phyloP scores from a whole-genome alignment of 805 yeast genomes.

The Schizosaccharomyces cryophilus region DNA sequence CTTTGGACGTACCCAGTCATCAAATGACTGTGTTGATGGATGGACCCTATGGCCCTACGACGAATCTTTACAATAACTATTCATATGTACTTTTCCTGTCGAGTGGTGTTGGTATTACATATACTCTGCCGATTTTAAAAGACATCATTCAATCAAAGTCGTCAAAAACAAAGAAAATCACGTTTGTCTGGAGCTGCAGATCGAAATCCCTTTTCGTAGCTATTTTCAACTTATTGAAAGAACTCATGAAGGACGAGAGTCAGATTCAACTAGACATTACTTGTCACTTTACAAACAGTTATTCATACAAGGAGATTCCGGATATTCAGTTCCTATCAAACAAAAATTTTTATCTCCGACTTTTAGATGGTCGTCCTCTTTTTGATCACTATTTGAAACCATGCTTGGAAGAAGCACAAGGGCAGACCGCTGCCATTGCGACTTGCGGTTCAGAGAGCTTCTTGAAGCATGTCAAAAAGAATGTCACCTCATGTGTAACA shows the following conservation, averaged over 20 bases:
- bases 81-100: conserved; percentile 21
- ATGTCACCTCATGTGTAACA: neutral
- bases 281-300: neutral
- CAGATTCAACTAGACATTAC: neutral
- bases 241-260: neutral
- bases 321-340: neutral
- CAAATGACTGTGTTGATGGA: neutral
- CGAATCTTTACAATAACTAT: neutral
- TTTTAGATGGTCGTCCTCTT: neutral
- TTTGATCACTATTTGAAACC: neutral
- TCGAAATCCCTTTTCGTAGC: neutral
- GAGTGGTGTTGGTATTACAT: conserved; percentile 59
- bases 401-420: neutral
- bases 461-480: neutral
- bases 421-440: neutral
- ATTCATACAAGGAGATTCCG: neutral
- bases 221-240: neutral
- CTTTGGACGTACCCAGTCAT: neutral
- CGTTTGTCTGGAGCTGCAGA: neutral
- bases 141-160: neutral
- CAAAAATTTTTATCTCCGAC: neutral
- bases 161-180: neutral
- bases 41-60: neutral
- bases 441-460: neutral
- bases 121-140: conserved; percentile 39